phyloP scores from a whole-genome alignment of 371 early-diverging fungal genomes.

The Cladochytrium tenue region DNA sequence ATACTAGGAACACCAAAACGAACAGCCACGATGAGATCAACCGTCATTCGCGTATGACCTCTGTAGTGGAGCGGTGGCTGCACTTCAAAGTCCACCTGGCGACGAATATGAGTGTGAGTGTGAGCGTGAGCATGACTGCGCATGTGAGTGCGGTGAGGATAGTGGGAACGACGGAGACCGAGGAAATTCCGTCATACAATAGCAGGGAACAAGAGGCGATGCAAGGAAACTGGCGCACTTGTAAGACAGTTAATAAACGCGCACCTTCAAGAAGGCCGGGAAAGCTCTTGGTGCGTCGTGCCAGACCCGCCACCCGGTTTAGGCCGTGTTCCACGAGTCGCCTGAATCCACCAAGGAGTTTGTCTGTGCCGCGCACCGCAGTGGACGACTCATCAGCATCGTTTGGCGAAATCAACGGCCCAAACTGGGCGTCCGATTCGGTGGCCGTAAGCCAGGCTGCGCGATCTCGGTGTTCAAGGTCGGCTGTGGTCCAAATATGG shows the following conservation, averaged over 20 bases:
- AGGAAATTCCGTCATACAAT: too few relatives aligned
- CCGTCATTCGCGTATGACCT: too few relatives aligned
- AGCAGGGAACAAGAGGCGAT: too few relatives aligned
- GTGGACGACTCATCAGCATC: constrained; percentile 73
- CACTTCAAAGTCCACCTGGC: too few relatives aligned
- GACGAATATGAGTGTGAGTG: too few relatives aligned
- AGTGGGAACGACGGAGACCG: neutral
- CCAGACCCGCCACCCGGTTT: neutral
- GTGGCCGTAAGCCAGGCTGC: constrained; percentile 66
- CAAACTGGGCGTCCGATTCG: constrained; percentile 49
- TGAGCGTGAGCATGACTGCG: neutral
- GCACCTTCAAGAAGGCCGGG: neutral
- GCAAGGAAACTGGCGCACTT: too few relatives aligned
- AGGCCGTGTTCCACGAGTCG: constrained; percentile 27
- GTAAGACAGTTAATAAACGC: too few relatives aligned
- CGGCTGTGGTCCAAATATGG: constrained; percentile 87
- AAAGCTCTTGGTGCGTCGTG: neutral
- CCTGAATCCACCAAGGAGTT: constrained; percentile 49
- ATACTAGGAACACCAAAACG: too few relatives aligned
- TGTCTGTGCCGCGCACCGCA: constrained; percentile 49
- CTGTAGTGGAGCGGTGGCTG: too few relatives aligned
- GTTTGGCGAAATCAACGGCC: constrained; percentile 58
- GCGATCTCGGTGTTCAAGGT: constrained; percentile 58
- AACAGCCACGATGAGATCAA: too few relatives aligned
- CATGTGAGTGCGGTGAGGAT: neutral